phyloP scores from a whole-genome alignment of 441 rosid species.

The Rhodomyrtus psidioides region DNA sequence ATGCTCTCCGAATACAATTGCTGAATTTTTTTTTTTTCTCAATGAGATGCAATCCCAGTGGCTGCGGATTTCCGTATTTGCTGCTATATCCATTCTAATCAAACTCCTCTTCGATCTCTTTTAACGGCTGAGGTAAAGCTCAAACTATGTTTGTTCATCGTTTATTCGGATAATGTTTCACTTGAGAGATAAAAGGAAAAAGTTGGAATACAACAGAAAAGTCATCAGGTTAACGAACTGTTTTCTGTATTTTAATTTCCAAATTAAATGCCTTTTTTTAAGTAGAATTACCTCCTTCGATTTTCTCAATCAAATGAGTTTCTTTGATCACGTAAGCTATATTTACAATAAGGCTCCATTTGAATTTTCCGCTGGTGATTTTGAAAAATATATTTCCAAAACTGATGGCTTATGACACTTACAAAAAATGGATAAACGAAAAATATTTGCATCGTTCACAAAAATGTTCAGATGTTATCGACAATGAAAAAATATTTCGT shows the following conservation, averaged over 20 bases:
- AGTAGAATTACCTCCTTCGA: neutral
- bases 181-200: neutral
- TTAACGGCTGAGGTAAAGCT: fast-evolving
- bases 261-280: neutral
- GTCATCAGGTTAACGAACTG: neutral
- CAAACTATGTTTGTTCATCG: neutral
- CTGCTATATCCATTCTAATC: neutral
- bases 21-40: no score
- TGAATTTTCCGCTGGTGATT: no score
- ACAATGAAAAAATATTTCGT: no score
- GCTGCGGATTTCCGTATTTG: neutral
- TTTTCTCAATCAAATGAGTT: neutral
- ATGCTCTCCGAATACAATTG: no score
- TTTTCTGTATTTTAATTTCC: neutral
- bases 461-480: no score
- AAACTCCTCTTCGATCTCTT: neutral
- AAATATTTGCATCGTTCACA: no score
- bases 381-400: no score
- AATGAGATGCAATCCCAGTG: neutral
- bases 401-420: no score
- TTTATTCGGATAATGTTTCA: neutral
- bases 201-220: neutral
- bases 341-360: neutral
- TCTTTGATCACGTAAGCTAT: neutral
- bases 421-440: no score